Base-by-base conservation (phyloP, 2,329 filamentous ascomycete species). In the Curvularia eragrostidis region DNA sequence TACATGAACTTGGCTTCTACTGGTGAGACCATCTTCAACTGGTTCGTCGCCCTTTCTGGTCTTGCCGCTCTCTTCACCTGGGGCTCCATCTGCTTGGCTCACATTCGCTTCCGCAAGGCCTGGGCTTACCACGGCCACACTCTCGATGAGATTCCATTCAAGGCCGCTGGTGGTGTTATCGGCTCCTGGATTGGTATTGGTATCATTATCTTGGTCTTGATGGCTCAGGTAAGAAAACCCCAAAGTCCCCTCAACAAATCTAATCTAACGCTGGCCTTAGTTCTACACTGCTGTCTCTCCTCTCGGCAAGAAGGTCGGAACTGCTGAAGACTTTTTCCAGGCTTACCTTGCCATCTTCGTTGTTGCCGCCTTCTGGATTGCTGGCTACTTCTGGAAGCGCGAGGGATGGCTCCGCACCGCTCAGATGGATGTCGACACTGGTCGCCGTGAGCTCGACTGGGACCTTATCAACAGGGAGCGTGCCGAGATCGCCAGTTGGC, bases 1-100 rank as follows among this genome's bases (percentile, higher is more conserved):
- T 97, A 90, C 80, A 85, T 96, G 50, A 77, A 79, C 62, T 57
- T 76, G 54, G 63, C 66, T 54, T 49, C 73, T n/a, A 64, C 70
- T 12, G 90, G 89, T 61, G 75, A 78, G 3, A 50, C 41, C 5
- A 75, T 86, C 62, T 90, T 97, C 63, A 84, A 86, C 69, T 97
- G 93, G 93, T 86, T 97, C 76, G 82, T 91, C 41, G 85, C 90
- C 58, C 83, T 92, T 47, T 91, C 89, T 1, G 90, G 88, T 47
- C 83, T 93, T 23, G 89, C 88, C 9, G 88, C 85, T 44, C 85
- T 92, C 72, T 91, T 93, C 79, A 93, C 89, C 5, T 93, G 91
- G 91, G 86, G 83, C 54, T 90, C 90, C 64, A 94, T 97, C 75
- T 96, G 92, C 76, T 80, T 96, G n/a, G 86, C 89, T 23, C 93